Base-by-base conservation (phyloP, 176 grass and related monocot species). In the Avena atlantica region DNA sequence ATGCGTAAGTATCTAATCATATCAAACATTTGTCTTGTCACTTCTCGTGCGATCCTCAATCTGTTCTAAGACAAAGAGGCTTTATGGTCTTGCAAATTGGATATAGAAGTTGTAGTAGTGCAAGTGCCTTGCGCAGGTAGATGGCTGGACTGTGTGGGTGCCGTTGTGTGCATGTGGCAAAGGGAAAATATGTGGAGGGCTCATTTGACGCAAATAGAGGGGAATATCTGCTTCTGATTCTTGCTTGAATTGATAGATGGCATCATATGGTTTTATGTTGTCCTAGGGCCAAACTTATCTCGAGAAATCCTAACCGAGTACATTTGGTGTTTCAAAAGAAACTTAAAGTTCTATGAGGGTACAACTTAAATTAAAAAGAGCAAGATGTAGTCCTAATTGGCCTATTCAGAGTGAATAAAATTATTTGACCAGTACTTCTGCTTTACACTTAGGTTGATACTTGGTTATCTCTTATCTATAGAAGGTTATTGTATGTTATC, bases 1-100 rank as follows among this genome's bases (percentile, higher is more conserved):
- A 92, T 94, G 93, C 74, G 93, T 96, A 91, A 89, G 92, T 91
- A 29, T 82, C 62, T 78, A 84, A 58, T 61, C 80, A 72, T 67
- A 48, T 48, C 45, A 48, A 48, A 48, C 45, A 48, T 48, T 48
- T 48, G 9, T 48, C 45, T 48, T 48, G 45, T 11, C 45, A 36
- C 11, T 37, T 47, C 59, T 75, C 50, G 45, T 86, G 29, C 44
- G 37, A 57, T 34, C 69, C 68, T 81, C 34, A 20, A 55, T 50
- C 17, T 81, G 25, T 67, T 66, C 3, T 49, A 8, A 23, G 16
- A 81, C 17, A 67, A 29, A 81, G 25, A 52, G 45, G 79, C 17
- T 31, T 76, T 75, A 29, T 76, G 24, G 4, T 55, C 15, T 19
- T 17, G 49, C 15, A 4, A 31, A 76, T 76, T 27, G 7, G 48